A percentile compares a stretch with the other conserved stretches of the same genome.
These are phyloP conservation scores for Globisporangium middletonii DNA, from an alignment of 352 stramenopile species.

Conservation along the genomic window DNA sequence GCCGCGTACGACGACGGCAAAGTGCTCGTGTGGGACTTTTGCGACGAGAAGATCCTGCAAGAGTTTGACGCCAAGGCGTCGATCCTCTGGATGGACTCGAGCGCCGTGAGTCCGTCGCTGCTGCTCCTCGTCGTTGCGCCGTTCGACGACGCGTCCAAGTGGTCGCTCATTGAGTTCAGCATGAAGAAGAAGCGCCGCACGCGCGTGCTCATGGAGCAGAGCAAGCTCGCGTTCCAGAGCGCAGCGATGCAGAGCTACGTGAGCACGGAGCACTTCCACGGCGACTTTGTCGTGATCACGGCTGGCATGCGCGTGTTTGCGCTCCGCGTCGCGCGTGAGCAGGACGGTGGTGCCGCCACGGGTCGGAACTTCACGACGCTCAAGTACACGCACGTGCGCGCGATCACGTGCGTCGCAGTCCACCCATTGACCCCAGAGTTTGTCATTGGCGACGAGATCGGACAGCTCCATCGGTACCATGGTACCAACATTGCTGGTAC, in stretches of 20 bases:
- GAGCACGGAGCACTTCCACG: slow-evolving; percentile 14
- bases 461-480: slow-evolving; percentile 63
- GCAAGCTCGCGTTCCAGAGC: slow-evolving; percentile 36
- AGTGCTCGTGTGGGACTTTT: slow-evolving; percentile 72
- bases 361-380: slow-evolving; percentile 25
- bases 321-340: slow-evolving; percentile 29
- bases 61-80: slow-evolving; percentile 38
- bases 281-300: slow-evolving; percentile 49
- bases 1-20: slow-evolving; percentile 62
- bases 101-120: slow-evolving; percentile 43
- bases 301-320: slow-evolving; percentile 31
- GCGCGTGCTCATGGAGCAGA: slow-evolving; percentile 39
- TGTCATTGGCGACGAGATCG: slow-evolving; percentile 49
- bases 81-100: slow-evolving; percentile 71
- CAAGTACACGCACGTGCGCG: slow-evolving; percentile 39
- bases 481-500: slow-evolving; percentile 4
- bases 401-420: slow-evolving; percentile 58
- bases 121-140: slow-evolving; percentile 38
- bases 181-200: slow-evolving; percentile 58
- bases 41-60: slow-evolving; percentile 58
- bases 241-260: slow-evolving; percentile 56
- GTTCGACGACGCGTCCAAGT: slow-evolving; percentile 21
- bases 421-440: slow-evolving; percentile 48
- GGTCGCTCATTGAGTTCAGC: slow-evolving; percentile 65
- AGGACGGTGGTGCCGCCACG: slow-evolving; percentile 21